Evolutionary conservation across 257 asterid genomes (phyloP).

Genomic region (Cynanchum wilfordii): DNA sequence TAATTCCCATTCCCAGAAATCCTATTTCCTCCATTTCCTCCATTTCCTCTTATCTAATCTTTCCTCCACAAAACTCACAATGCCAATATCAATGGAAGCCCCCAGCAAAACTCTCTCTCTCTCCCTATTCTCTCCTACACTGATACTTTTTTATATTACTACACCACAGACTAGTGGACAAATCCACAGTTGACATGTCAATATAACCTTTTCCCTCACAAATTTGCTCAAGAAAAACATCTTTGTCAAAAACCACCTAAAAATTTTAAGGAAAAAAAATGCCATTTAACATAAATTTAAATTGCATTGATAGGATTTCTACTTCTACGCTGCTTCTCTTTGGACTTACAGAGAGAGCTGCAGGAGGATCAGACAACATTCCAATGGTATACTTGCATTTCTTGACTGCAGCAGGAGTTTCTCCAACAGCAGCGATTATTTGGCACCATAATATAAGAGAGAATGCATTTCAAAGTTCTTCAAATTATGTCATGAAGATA

Average conservation of each 20-base stretch:
- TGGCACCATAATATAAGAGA: no score
- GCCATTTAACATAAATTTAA: constrained; percentile 7
- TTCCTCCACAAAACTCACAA: not conserved
- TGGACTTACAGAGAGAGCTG: constrained; percentile 81
- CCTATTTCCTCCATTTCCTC: constrained; percentile 92
- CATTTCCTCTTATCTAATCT: constrained; percentile 30
- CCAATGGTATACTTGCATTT: constrained; percentile 96
- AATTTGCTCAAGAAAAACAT: constrained; percentile 79
- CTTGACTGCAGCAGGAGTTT: constrained; percentile 79
- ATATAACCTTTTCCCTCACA: constrained; percentile 79
- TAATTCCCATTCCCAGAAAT: constrained; percentile 88
- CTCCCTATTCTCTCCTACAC: no score
- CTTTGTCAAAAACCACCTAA: no score
- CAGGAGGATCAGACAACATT: constrained; percentile 92
- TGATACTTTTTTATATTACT: no score
- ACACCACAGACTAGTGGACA: no score
- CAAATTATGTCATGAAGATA: no score
- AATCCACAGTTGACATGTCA: constrained; percentile 98
- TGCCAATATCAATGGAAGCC: no score
- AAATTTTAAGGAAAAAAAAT: not conserved
- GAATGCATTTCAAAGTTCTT: no score
- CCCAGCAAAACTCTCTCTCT: no score
- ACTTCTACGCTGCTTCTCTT: not conserved
- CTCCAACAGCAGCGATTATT: constrained; percentile 77
- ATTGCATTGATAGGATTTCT: not conserved